phyloP scores from a whole-genome alignment of 2,329 filamentous ascomycete species.

The Akanthomyces uredinophilus region DNA sequence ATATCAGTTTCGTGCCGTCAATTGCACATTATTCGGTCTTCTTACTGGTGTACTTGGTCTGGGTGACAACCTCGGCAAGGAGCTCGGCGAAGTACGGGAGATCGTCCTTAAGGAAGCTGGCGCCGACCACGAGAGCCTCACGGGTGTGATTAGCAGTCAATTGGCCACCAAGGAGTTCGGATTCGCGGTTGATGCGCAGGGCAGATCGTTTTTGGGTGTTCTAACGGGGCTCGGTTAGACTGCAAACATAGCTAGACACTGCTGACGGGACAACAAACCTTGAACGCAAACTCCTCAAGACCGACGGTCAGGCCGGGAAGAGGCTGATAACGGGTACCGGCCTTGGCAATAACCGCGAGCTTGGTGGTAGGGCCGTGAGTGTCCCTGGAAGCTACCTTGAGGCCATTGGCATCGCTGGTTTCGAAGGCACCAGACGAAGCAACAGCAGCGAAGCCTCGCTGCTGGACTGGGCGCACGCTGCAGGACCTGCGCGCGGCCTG shows the following conservation, averaged over 20 bases:
- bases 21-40: slow-evolving; percentile 18
- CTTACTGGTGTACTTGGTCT: slow-evolving; percentile 80
- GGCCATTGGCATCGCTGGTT: slow-evolving; percentile 74
- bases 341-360: slow-evolving; percentile 87
- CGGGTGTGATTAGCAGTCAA: slow-evolving; percentile 83
- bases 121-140: slow-evolving; percentile 86
- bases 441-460: slow-evolving; percentile 55
- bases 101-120: slow-evolving; percentile 92
- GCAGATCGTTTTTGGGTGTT: slow-evolving; percentile 85
- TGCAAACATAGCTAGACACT: slow-evolving; percentile 43
- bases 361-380: slow-evolving; percentile 83
- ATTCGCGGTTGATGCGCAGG: slow-evolving; percentile 88
- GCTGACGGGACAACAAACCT: slow-evolving; percentile 49
- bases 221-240: slow-evolving; percentile 37
- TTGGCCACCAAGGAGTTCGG: slow-evolving; percentile 90
- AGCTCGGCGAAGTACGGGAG: slow-evolving; percentile 97
- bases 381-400: slow-evolving; percentile 92
- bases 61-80: slow-evolving; percentile 81
- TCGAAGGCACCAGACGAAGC: slow-evolving; percentile 74
- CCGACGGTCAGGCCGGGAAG: slow-evolving; percentile 85
- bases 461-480: slow-evolving; percentile 49
- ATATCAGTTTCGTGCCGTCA: slow-evolving; percentile 17
- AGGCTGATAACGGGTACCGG: slow-evolving; percentile 87
- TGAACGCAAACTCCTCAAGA: slow-evolving; percentile 94
- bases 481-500: slow-evolving; percentile 52